Evolutionary conservation across 805 yeast genomes (phyloP), one percentile per base, ranked within the genome.

Genomic region (Wickerhamiella cacticola): DNA sequence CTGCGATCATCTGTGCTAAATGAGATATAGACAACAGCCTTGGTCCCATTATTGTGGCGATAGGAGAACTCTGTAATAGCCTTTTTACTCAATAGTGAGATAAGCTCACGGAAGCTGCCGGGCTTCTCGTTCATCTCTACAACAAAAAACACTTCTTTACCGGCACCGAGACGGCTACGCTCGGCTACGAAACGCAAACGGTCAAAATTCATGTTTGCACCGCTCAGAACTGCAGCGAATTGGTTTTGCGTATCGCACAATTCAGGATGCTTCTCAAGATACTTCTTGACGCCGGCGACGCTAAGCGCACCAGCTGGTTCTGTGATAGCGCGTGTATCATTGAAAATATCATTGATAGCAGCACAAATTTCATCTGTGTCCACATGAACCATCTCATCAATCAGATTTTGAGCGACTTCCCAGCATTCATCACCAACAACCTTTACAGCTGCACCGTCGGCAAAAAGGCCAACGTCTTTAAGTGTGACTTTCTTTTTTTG

Each of bases 141-240:
- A 41, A 83, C 76, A 72, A 92, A 71, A 59, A 94, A 89, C 5
- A 86, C 95, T 68, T 92, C 99, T 56, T 81, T 84, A 48, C 97
- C 98, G 63, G 89, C 97, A 67, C 98, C 99, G n/a, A 92, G 73
- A 45, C 85, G 94, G 12, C 98, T 96, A 66, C 99, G 80, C 66
- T 92, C 99, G 50, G 95, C 78, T 18, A 92, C 96, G 64, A 92
- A 92, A 63, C 99, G 75, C 58, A 92, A 72, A 58, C 99, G 75
- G 65, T 89, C 98, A 62, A 92, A 92, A 68, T 94, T 89, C 95
- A 92, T 88, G 66, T 92, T 92, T 29, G 99, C 99, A 50, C 99
- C 99, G 18, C 94, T 82, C 49, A 92, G 70, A 19, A 92, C 73
- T 5, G 96, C 89, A 34, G 84, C 81, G 58, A 85, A 87, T 1